Base-by-base conservation (phyloP, 2,329 filamentous ascomycete species). In the Pestalotiopsis sp. region DNA sequence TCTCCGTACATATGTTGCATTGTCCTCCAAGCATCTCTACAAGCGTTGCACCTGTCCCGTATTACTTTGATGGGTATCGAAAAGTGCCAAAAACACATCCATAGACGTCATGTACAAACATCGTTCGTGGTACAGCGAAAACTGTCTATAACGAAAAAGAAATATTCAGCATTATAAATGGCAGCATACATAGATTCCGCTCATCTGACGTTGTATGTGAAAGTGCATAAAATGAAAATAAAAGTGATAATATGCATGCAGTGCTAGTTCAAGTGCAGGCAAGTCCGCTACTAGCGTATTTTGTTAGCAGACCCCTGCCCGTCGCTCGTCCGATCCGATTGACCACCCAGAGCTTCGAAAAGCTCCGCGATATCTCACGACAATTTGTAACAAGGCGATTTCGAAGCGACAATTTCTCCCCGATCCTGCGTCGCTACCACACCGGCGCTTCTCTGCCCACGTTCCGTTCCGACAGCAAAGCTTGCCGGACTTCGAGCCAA, bases 311-410 rank as follows among this genome's bases (percentile, higher is more conserved):
- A 59, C 57, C 57, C 57, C 57, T 59, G 57, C 27, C 27, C 38
- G 59, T 62, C 59, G 59, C 31, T 39, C 31, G 27, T 36, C 27
- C 36, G 36, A 31, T 62, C 31, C 57, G 27, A 59, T 14, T 36
- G 57, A 52, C 45, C 45, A 62, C 38, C 20, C 59, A 62, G 14
- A 39, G 27, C 31, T 39, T 36, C n/a, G 59, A 62, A 62, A 62
- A 62, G 59, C 59, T 62, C 59, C 59, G 31, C 31, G 27, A 62
- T 36, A 62, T 20, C 59, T 38, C 27, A 62, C 59, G 36, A 62
- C 59, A 62, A 62, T 39, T 23, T 41, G 27, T 39, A 36, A 62
- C 3, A 20, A 5, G n/a, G 5, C 27, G 12, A 59, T 17, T 27
- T 27, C 13, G 12, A 14, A 62, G 59, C 59, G 9, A 62, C 59